These are phyloP conservation scores for Saccharomycopsis guyanensis DNA, from an alignment of 805 yeast species.

Conservation along the genomic window DNA sequence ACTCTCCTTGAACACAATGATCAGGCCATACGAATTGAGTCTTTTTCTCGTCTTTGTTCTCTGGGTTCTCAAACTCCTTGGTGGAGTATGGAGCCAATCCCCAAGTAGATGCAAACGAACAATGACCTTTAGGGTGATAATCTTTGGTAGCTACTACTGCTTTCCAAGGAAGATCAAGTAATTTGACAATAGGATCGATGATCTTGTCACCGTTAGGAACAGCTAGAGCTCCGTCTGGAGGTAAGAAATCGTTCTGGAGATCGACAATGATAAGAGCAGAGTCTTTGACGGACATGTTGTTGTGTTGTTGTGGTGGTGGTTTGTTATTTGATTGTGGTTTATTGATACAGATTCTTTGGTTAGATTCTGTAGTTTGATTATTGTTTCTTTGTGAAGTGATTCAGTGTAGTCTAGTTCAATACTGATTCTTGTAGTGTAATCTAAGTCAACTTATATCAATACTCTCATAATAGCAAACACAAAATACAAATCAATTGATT, in stretches of 20 bases:
- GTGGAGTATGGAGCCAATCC: conserved; percentile 41
- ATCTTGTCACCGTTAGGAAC: conserved; percentile 57
- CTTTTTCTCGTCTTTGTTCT: conserved; percentile 24
- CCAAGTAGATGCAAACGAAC: conserved; percentile 75
- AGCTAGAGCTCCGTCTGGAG: conserved; percentile 70
- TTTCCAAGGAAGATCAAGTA: conserved; percentile 48
- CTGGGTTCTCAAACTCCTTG: conserved; percentile 45
- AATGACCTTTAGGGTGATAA: conserved; percentile 79
- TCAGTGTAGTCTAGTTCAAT: too few species aligned
- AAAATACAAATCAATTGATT: too few species aligned
- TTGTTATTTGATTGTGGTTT: too few species aligned
- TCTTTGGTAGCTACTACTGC: conserved; percentile 70
- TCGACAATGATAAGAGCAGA: conserved; percentile 71
- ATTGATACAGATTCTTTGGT: too few species aligned
- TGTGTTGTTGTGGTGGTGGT: not conserved
- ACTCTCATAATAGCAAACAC: too few species aligned
- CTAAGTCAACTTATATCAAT: too few species aligned
- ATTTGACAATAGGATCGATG: conserved; percentile 41
- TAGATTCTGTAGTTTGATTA: too few species aligned
- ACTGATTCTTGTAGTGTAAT: too few species aligned
- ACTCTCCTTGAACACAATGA: conserved; percentile 71
- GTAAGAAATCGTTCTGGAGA: conserved; percentile 80
- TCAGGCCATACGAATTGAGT: conserved; percentile 75
- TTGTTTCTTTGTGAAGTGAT: too few species aligned
- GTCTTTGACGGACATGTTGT: conserved; percentile 11